A percentile compares a stretch with the other conserved stretches of the same genome.
Evolutionary conservation across 345 rosid species (phyloP).

Genomic region (Diplotaxis tenuifolia): DNA sequence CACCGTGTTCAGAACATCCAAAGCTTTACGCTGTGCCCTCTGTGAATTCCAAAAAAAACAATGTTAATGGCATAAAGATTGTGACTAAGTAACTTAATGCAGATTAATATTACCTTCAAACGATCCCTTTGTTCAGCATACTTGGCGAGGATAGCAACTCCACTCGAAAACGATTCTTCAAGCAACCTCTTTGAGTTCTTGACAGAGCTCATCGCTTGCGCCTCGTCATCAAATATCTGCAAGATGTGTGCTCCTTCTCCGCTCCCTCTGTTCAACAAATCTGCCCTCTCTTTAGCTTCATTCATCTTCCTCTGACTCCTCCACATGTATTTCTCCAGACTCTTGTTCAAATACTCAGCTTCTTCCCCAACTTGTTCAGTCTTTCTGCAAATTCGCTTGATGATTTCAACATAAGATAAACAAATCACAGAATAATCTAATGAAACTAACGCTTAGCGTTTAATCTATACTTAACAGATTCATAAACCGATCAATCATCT

Average conservation of each 20-base stretch:
- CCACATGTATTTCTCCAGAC: slow-evolving; percentile 61
- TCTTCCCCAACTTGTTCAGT: slow-evolving; percentile 90
- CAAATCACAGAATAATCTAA: neutral
- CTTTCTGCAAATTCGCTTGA: slow-evolving; percentile 39
- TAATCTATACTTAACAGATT: neutral
- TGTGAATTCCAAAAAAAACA: slow-evolving; percentile 20
- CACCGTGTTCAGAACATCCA: slow-evolving; percentile 82
- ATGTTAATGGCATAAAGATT: neutral
- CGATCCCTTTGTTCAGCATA: slow-evolving; percentile 92
- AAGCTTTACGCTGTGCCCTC: slow-evolving; percentile 90
- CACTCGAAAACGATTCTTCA: slow-evolving; percentile 77
- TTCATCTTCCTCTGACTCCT: slow-evolving; percentile 67
- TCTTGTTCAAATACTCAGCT: slow-evolving; percentile 70
- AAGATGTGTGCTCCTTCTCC: slow-evolving; percentile 78
- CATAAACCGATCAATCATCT: neutral
- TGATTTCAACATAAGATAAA: neutral
- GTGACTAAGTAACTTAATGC: neutral
- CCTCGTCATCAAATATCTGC: slow-evolving; percentile 87
- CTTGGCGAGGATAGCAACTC: slow-evolving; percentile 75
- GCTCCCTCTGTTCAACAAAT: slow-evolving; percentile 74
- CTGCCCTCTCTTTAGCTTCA: slow-evolving; percentile 88
- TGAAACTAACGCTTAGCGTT: neutral
- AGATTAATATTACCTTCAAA: slow-evolving; percentile 57
- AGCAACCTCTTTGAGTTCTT: slow-evolving; percentile 78
- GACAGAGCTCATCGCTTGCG: slow-evolving; percentile 86